These are phyloP conservation scores for Aspergillus oerlinghausenensis DNA, from an alignment of 2,329 filamentous ascomycete genomes.

Conservation along the genomic window DNA sequence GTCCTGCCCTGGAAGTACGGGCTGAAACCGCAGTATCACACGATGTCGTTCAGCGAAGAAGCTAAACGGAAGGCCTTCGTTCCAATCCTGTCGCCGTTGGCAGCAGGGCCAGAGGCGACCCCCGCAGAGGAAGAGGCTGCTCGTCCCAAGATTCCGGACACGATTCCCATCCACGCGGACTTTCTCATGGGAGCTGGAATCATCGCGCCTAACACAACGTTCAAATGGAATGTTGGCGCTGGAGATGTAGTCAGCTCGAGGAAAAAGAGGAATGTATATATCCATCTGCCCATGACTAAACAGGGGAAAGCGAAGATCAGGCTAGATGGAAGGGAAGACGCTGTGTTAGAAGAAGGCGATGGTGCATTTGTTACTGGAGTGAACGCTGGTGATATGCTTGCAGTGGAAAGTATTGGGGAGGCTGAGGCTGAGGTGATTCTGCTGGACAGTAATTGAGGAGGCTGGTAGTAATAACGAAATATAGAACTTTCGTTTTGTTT, in stretches of 20 bases:
- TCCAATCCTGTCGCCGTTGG: conserved; percentile 70
- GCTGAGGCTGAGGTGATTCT: conserved; percentile 66
- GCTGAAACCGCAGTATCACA: conserved; percentile 72
- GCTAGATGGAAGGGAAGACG: conserved; percentile 62
- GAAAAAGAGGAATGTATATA: conserved; percentile 64
- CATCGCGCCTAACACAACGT: conserved; percentile 59
- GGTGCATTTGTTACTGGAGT: conserved; percentile 69
- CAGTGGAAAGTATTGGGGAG: conserved; percentile 63
- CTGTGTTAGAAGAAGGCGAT: conserved; percentile 69
- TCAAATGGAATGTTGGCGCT: conserved; percentile 68
- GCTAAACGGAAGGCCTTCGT: conserved; percentile 68
- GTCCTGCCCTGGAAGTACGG: conserved; percentile 71
- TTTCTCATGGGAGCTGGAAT: conserved; percentile 77
- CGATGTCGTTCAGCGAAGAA: conserved; percentile 65
- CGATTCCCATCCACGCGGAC: conserved; percentile 80
- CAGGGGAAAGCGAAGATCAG: conserved; percentile 68
- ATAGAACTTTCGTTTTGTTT: neutral
- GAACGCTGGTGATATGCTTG: conserved; percentile 59
- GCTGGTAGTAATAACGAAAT: neutral
- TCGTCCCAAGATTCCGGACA: conserved; percentile 57
- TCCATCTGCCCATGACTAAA: conserved; percentile 78
- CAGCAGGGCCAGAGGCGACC: conserved; percentile 60
- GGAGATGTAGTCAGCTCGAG: conserved; percentile 32
- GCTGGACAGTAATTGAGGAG: conserved; percentile 54
- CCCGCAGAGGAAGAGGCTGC: conserved; percentile 60